These are phyloP conservation scores for Maudiozyma serrabonitensis DNA, from an alignment of 805 yeast species.

Conservation along the genomic window DNA sequence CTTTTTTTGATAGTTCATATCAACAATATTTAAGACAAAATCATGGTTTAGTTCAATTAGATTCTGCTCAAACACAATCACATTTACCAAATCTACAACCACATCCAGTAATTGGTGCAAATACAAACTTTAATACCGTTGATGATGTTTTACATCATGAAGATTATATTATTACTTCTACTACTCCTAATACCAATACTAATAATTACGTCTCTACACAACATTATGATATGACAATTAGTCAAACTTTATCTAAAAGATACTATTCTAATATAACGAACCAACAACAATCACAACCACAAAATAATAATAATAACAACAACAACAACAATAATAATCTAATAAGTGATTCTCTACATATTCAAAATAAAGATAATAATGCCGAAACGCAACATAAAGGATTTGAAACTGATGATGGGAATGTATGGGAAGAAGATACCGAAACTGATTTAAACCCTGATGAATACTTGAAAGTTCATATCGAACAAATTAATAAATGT, in stretches of 20 bases:
- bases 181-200: too few species aligned
- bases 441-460: constrained; percentile 24
- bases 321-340: not conserved
- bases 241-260: constrained; percentile 1
- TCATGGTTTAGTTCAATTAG: constrained; percentile 26
- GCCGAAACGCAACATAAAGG: not conserved
- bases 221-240: not conserved
- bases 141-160: constrained; percentile 16
- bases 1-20: constrained; percentile 35
- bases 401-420: not conserved
- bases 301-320: not conserved
- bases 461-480: constrained; percentile 27
- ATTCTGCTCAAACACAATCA: constrained; percentile 3
- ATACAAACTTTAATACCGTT: constrained; percentile 23
- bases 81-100: constrained; percentile 12
- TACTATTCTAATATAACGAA: constrained; percentile 4
- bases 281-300: not conserved
- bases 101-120: constrained; percentile 31
- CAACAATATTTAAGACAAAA: constrained; percentile 32
- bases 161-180: not conserved
- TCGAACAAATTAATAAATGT: constrained; percentile 24
- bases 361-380: not conserved
- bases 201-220: not conserved
- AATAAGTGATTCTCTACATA: not conserved
- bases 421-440: constrained; percentile 25